Conservation (phyloP, 768 basidiomycete species). For the Thelephora ganbajun region DNA sequence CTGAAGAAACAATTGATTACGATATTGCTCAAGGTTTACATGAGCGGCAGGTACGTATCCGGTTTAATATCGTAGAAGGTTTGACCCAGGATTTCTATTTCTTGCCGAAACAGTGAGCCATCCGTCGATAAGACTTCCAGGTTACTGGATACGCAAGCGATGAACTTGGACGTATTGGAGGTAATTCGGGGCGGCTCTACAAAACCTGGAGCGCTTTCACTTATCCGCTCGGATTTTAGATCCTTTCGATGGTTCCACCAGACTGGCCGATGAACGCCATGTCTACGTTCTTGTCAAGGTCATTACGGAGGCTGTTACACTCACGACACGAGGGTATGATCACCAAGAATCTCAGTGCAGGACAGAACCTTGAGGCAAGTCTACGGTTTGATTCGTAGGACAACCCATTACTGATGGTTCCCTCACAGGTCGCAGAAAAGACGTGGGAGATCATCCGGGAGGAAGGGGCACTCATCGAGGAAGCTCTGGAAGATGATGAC, state of each 20-base stretch:
- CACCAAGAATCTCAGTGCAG: constrained; percentile 62
- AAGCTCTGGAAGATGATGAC: constrained; percentile 29
- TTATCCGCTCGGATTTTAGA: constrained; percentile 21
- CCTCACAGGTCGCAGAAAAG: constrained; percentile 36
- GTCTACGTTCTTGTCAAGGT: constrained; percentile 66
- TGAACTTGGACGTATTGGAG: constrained; percentile 63
- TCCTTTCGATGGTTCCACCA: constrained; percentile 52
- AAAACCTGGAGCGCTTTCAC: background rate
- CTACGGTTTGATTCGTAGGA: constrained; percentile 2
- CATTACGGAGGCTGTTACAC: constrained; percentile 66
- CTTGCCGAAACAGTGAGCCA: constrained; percentile 25
- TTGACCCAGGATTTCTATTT: background rate
- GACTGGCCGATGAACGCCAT: constrained; percentile 65
- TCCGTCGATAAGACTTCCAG: constrained; percentile 46
- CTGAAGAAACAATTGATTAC: constrained; percentile 47
- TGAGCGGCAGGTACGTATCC: constrained; percentile 50
- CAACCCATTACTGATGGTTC: background rate
- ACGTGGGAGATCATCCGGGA: constrained; percentile 45
- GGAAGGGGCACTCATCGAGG: constrained; percentile 56
- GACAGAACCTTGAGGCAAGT: constrained; percentile 56
- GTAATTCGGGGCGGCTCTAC: constrained; percentile 29
- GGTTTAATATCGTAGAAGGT: constrained; percentile 2
- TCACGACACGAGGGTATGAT: constrained; percentile 56
- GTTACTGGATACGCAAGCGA: constrained; percentile 68
- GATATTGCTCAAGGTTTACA: constrained; percentile 69